A percentile compares a stretch with the other conserved stretches of the same genome.
Conservation (phyloP, 1,284 basidiomycete genomes). For the Sanghuangporus weigelae region DNA sequence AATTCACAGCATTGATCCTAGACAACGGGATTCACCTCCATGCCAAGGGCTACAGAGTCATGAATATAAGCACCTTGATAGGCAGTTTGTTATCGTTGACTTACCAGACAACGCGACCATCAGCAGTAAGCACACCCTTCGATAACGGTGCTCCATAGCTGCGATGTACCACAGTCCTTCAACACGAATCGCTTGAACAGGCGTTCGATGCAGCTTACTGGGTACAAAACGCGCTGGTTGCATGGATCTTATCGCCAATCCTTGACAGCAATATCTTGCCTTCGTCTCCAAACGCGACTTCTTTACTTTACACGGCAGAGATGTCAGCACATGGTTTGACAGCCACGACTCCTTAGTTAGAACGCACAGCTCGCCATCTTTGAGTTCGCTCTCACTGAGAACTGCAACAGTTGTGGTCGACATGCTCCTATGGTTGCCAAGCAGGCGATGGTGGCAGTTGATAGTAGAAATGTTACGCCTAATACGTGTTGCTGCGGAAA, state of each 20-base stretch:
- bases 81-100: conserved; percentile 20
- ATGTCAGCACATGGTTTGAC: not conserved
- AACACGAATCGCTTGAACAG: not conserved
- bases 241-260: conserved; percentile 68
- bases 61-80: not conserved
- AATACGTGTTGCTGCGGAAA: not conserved
- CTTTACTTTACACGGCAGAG: conserved; percentile 48
- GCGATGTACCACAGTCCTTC: not conserved
- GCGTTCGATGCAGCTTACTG: conserved; percentile 49
- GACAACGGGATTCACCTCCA: conserved; percentile 50
- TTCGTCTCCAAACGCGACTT: conserved; percentile 67
- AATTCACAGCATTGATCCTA: not conserved
- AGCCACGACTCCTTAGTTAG: not conserved
- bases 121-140: conserved; percentile 78
- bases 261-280: conserved; percentile 81
- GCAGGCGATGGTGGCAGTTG: not conserved
- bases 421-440: conserved; percentile 25
- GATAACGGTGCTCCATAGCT: conserved; percentile 64
- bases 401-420: conserved; percentile 57
- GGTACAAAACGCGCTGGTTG: conserved; percentile 85
- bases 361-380: conserved; percentile 73
- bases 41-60: conserved; percentile 70
- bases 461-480: not conserved
- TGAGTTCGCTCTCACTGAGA: conserved; percentile 58
- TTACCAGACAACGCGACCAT: conserved; percentile 77